These are phyloP conservation scores for Alternaria panax DNA, from an alignment of 2,329 filamentous ascomycete species.

Conservation along the genomic window DNA sequence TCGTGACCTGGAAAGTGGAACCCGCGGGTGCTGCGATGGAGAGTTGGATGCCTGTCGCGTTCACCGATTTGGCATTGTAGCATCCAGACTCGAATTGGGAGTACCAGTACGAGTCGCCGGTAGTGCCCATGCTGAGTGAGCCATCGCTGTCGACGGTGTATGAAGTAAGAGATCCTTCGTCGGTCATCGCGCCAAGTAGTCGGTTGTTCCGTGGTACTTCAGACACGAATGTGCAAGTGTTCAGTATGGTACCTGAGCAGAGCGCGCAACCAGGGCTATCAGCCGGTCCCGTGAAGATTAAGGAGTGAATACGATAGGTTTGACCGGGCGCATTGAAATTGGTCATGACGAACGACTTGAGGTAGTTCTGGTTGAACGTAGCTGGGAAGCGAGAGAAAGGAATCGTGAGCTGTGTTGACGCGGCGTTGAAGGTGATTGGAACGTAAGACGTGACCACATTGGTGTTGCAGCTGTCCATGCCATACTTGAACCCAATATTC, in stretches of 20 bases:
- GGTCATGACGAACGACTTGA: conserved; percentile 9
- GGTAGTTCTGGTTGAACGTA: conserved; percentile 1
- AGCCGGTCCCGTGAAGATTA: conserved; percentile 9
- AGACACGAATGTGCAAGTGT: conserved; percentile 10
- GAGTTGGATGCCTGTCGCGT: conserved; percentile 10
- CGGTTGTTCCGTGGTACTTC: conserved; percentile 5
- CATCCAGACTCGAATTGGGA: conserved; percentile 6
- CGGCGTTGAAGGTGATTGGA: conserved; percentile 8
- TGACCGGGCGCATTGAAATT: conserved; percentile 7
- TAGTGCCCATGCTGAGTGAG: conserved; percentile 3
- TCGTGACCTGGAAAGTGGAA: conserved; percentile 4
- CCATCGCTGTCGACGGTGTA: conserved; percentile 9
- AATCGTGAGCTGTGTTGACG: conserved; percentile 2
- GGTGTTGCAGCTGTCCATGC: conserved; percentile 2
- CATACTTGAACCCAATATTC: conserved; percentile 12
- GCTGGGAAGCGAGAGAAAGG: conserved; percentile 10
- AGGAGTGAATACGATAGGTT: conserved; percentile 7
- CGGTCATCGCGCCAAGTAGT: conserved; percentile 7
- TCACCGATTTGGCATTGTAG: conserved; percentile 9
- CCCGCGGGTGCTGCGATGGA: conserved; percentile 11
- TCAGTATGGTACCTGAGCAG: conserved; percentile 13
- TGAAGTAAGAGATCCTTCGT: conserved; percentile 10
- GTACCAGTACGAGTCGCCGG: conserved; percentile 8
- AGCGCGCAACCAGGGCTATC: conserved; percentile 12
- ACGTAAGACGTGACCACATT: conserved; percentile 13